Percentiles rank a stretch among this genome's conserved stretches.
phyloP scores from a whole-genome alignment of 768 basidiomycete species.

The Royoungia palumana region DNA sequence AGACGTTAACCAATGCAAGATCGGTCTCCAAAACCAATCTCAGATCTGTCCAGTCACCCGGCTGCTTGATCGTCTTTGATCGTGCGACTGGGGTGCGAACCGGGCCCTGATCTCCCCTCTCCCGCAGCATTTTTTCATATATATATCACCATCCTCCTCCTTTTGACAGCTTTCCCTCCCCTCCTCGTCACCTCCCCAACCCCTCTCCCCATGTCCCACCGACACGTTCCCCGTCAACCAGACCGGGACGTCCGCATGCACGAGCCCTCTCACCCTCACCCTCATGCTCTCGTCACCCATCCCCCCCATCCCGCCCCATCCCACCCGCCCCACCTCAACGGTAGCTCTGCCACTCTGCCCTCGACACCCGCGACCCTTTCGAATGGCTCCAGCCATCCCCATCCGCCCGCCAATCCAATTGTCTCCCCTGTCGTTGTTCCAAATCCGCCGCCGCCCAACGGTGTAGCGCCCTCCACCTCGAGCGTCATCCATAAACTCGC shows the following conservation, averaged over 20 bases:
- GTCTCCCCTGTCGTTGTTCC: conserved; percentile 49
- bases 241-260: conserved; percentile 65
- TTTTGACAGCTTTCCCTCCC: conserved; percentile 47
- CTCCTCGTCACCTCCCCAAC: conserved; percentile 37
- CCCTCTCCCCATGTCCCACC: conserved; percentile 50
- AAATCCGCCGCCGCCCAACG: conserved; percentile 26
- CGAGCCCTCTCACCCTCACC: conserved; percentile 46
- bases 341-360: conserved; percentile 40
- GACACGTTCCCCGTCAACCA: conserved; percentile 57
- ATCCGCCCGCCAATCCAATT: conserved; percentile 35
- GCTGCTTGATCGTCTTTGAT: conserved; percentile 60
- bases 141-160: conserved; percentile 51
- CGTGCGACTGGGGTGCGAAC: conserved; percentile 49
- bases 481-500: conserved; percentile 73
- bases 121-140: conserved; percentile 44
- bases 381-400: conserved; percentile 41
- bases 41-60: conserved; percentile 24
- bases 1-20: conserved; percentile 38
- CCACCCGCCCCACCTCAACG: conserved; percentile 52
- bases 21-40: conserved; percentile 34
- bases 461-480: conserved; percentile 24
- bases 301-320: conserved; percentile 34
- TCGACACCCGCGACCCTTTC: conserved; percentile 42
- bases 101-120: conserved; percentile 42
- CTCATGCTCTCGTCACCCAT: conserved; percentile 42